Conservation (phyloP, 1,284 basidiomycete genomes). For the Taiwanofungus camphoratus region DNA sequence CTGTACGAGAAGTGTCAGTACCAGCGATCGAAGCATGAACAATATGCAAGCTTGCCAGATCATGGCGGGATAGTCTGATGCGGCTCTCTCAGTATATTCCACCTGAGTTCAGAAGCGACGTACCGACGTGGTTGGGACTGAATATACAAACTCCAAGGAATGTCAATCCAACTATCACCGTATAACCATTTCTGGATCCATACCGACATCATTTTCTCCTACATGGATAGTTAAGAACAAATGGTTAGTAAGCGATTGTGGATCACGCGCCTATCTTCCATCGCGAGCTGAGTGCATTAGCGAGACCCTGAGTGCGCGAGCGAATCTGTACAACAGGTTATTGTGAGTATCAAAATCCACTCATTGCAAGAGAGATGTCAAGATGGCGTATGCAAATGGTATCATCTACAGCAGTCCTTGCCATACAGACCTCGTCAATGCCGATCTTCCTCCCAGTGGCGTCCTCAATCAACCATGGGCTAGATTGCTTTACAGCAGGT, state of each 20-base stretch:
- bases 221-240: neutral
- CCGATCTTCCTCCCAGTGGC: slow-evolving; percentile 41
- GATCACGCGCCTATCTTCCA: neutral
- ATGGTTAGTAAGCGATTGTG: neutral
- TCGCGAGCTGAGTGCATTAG: neutral
- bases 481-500: slow-evolving; percentile 29
- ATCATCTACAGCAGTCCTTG: too few relatives aligned
- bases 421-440: slow-evolving; percentile 46
- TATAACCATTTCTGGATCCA: neutral
- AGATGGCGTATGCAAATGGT: too few relatives aligned
- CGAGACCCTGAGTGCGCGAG: neutral
- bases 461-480: slow-evolving; percentile 59
- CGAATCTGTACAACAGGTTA: neutral
- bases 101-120: neutral
- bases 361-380: too few relatives aligned
- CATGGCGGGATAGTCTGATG: neutral
- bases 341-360: too few relatives aligned
- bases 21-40: neutral
- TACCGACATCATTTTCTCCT: neutral
- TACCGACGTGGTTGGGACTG: neutral
- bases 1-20: slow-evolving; percentile 6
- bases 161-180: too few relatives aligned
- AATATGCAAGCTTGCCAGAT: neutral
- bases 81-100: neutral
- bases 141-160: slow-evolving; percentile 5